Base-by-base conservation (phyloP, 345 rosid species). In the Salix viminalis region DNA sequence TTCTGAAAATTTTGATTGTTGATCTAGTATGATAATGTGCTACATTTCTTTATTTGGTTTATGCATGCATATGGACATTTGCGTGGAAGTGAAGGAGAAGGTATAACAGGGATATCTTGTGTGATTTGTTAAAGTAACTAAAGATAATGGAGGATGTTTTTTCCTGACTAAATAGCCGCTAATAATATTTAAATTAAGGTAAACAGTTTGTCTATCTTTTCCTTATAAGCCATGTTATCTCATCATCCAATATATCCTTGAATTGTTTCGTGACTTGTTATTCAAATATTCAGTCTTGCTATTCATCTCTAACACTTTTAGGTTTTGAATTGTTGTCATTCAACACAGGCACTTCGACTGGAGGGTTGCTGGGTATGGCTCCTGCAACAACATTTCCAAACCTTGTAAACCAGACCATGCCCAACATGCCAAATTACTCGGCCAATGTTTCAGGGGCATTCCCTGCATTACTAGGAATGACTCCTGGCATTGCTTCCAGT, bases 391-490 rank as follows among this genome's bases (percentile, higher is more conserved):
- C 90, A 14, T 95, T 82, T 82, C 93, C 98, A 6, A 96, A 85
- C 79, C 82, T 93, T 76, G 83, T 92, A 1, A 96, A 96, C 77
- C 99, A 93, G 80, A 96, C 97, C 32, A 96, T 93, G 99, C 99
- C 99, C 18, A 96, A 93, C 88, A 96, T 96, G 99, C 99, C 99
- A 36, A 96, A 96, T 83, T 96, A 96, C 81, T 89, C 97, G 3
- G 99, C 92, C 15, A 93, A 95, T n/a, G 89, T 93, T 76, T 96
- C 99, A 4, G 98, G 98, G 30, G 89, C 99, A 42, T 92, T 92
- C 79, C 98, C 99, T 2, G 98, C 98, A 23, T 80, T 95, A 15
- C 86, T 90, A 79, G 97, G 98, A 48, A 93, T 93, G 99, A 91
- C 92, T 85, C 98, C 97, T 8, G 98, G 99, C n/a, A 81, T 91